Base-by-base conservation (phyloP, 2,329 filamentous ascomycete genomes). In the Aaosphaeria pasadenensis region DNA sequence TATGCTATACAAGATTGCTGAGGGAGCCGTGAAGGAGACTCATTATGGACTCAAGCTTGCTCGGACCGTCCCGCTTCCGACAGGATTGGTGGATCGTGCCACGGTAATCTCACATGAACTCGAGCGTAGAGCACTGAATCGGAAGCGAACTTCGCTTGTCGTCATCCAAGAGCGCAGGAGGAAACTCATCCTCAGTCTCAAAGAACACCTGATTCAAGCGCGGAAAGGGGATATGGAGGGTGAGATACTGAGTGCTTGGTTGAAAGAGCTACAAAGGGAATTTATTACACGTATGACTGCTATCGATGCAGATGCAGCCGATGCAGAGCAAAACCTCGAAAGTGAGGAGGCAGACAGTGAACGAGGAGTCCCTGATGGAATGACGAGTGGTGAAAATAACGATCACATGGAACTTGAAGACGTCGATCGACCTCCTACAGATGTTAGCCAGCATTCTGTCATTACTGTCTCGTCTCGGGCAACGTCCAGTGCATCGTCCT, bases 21-120 rank as follows among this genome's bases (percentile, higher is more conserved):
- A 86, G 11, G 92, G 94, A 0, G 82, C 81, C 0, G 81, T 89
- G 1, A 73, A 82, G 47, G 84, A 89, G 46, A 75, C 83, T 41
- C 84, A 90, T 56, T 99, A 99, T 60, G 94, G 94, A 0, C 79
- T 96, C n/a, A 79, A 85, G 1, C 78, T 96, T 4, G 91, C 92
- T 0, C 82, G 83, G 31, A 80, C 90, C 0, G 77, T 94, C 28
- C 85, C 87, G 0, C 78, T 96, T 5, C 90, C 92, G 0, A 66
- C 77, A 0, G 71, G 72, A 1, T 82, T 96, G 3, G 73, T 95
- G 2, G 73, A 85, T 5, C 77, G 80, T 31, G 92, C 91, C 0
- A 83, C 87, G 51, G 62, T 73, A 0, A 83, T 94, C 4, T 84
- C 88, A 0, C 74, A 76, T 3, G 78, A 79, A 24, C 71, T 96